Evolutionary conservation across 305 asterid species (phyloP), one percentile per base, ranked within the genome.

Genomic region (Fraxinus albicans): DNA sequence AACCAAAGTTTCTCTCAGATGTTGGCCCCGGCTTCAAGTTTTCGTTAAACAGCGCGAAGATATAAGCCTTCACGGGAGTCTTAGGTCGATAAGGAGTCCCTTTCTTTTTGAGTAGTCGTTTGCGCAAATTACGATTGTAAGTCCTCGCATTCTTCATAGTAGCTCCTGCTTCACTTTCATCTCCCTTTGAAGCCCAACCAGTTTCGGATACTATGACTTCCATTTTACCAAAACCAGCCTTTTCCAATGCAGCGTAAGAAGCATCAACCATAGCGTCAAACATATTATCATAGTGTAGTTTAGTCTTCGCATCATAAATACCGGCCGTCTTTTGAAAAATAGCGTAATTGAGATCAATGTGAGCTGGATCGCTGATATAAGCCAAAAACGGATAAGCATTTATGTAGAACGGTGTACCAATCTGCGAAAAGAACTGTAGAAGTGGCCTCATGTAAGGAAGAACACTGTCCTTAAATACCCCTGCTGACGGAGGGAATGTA

Each of bases 241-340:
- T 94, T 85, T 94, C 98, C 80, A 94, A 31, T 3, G 98, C 98
- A 3, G 90, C 92, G 19, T 94, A 93, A 0, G 97, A 84, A 0
- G 98, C 98, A 80, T 94, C 98, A 17, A 94, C 86, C 88, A 80
- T 85, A 34, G 98, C 98, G 13, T 94, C 98, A n/a, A 94, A 94
- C 98, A 94, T 94, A 90, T 92, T 94, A 79, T 94, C 95, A 4
- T 94, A 94, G 75, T 93, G 98, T 21, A 93, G 82, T 69, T 82
- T 89, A 0, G 98, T 94, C 38, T 87, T 90, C 0, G 90, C 78
- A 29, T 94, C 97, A 9, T 89, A 86, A 4, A 90, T 91, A 3
- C 97, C 97, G 0, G 85, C 80, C 23, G 92, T 94, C 15, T 74
- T 63, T 21, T 38, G 81, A 23, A 87, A 89, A 12, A 92, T 89